A percentile compares a stretch with the other conserved stretches of the same genome.
Conservation (phyloP, 2,329 filamentous ascomycete genomes). For the Ploettnerulaceae sp. region DNA sequence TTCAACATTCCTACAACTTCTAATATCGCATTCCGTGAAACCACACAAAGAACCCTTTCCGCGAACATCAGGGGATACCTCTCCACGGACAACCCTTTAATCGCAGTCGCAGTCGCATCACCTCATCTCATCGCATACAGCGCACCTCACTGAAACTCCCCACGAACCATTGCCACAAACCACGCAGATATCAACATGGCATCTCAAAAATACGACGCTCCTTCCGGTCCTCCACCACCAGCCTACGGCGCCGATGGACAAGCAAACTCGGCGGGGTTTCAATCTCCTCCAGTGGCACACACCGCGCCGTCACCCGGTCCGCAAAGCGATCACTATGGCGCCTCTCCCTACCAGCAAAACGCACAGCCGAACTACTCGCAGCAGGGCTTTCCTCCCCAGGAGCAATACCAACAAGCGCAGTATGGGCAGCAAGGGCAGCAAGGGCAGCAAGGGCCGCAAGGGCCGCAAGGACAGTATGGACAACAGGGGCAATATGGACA, state of each 20-base stretch:
- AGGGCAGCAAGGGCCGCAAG: slow-evolving; percentile 9
- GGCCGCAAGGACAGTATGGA: slow-evolving; percentile 25
- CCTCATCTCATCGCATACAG: not conserved
- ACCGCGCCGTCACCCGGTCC: slow-evolving; percentile 13
- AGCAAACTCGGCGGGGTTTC: slow-evolving; percentile 10
- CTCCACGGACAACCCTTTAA: not conserved
- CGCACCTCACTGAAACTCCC: no score
- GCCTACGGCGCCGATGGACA: slow-evolving; percentile 20
- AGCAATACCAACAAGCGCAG: slow-evolving; percentile 3
- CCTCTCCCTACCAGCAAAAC: slow-evolving; percentile 14
- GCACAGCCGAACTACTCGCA: slow-evolving; percentile 4
- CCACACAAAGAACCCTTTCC: no score
- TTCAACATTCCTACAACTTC: not conserved
- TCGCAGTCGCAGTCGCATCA: not conserved
- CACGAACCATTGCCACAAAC: not conserved
- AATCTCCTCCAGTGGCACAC: slow-evolving; percentile 23
- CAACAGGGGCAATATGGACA: slow-evolving; percentile 26
- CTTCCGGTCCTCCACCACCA: slow-evolving; percentile 24
- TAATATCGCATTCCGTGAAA: not conserved
- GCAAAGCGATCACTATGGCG: slow-evolving; percentile 20
- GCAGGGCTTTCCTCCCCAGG: slow-evolving; percentile 4
- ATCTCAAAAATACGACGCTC: slow-evolving; percentile 20
- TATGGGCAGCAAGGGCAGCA: slow-evolving; percentile 15
- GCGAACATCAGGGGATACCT: not conserved
- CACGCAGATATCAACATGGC: slow-evolving; percentile 13